A percentile compares a stretch with the other conserved stretches of the same genome.
Conservation (phyloP, 179 eudicot species). For the Gypsophila paniculata region DNA sequence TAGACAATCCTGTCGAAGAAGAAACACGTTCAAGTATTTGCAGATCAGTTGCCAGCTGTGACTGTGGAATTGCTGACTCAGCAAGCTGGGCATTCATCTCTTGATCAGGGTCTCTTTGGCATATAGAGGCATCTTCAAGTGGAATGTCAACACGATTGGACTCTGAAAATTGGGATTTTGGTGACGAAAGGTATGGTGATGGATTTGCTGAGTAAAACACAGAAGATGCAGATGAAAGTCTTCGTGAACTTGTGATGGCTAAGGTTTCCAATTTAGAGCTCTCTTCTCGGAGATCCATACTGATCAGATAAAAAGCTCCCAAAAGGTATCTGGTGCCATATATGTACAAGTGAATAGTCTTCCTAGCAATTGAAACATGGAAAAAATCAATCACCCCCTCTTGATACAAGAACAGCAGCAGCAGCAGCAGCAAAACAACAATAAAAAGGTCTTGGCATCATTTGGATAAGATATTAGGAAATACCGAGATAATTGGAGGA, state of each 20-base stretch:
- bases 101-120: conserved; percentile 25
- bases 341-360: conserved; percentile 31
- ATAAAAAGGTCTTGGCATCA: no score
- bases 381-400: background rate
- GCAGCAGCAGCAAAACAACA: no score
- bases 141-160: conserved; percentile 37
- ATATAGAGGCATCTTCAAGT: conserved; percentile 24
- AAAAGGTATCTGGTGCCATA: conserved; percentile 28
- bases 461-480: no score
- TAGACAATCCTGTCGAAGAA: conserved; percentile 56
- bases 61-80: conserved; percentile 30
- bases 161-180: conserved; percentile 51
- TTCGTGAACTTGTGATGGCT: conserved; percentile 46
- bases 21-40: conserved; percentile 51
- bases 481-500: no score
- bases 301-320: conserved; percentile 25
- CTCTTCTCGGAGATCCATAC: conserved; percentile 77
- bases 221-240: conserved; percentile 87
- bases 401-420: no score
- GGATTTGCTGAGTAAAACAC: conserved; percentile 83
- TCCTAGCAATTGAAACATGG: conserved; percentile 30
- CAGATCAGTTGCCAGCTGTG: conserved; percentile 39
- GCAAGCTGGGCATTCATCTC: conserved; percentile 32
- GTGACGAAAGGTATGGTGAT: conserved; percentile 84
- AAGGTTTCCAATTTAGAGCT: conserved; percentile 62